Base-by-base conservation (phyloP, 2,329 filamentous ascomycete genomes). In the Hymenoscyphus linearis region DNA sequence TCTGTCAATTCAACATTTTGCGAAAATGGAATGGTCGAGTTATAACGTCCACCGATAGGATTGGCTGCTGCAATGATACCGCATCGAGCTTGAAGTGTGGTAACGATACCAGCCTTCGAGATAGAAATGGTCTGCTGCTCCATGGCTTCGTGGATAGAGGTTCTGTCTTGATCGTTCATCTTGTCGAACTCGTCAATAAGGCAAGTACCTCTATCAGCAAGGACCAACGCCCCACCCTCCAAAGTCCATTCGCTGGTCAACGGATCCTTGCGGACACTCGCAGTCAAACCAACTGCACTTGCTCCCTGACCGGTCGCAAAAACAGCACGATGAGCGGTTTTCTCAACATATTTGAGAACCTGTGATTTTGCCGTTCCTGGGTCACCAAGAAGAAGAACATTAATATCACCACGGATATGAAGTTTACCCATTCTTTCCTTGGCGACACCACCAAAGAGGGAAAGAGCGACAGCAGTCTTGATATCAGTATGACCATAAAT, bases 41-140 rank as follows among this genome's bases (percentile, higher is more conserved):
- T 98, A 79, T 99, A 99, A 52, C 95, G 90, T 25, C 95, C 95
- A 54, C 93, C 93, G 63, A 96, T 93, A 0, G 95, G 95, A 76
- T 99, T 99, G 69, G 95, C 95, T 1, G 95, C 95, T 16, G 95
- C 95, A 66, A 99, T 92, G 68, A 99, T 96, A 59, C 93, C 92
- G 74, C 95, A 99, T 44, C 95, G 89, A 52, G 95, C 95, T 75
- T 99, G 93, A 0, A 99, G 81, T 0, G 95, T 98, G 0, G 95
- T 99, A 52, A 99, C 95, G 64, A 99, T 99, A 76, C 95, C 95
- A 0, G 95, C 95, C 75, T 99, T 99, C 66, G 92, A 96, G 72
- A 99, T 99, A 64, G 93, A 98, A 68, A 99, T 99, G 1, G 95
- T 99, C 77, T 99, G 95, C 76, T 99, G 95, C 76, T 99, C 95